Percentiles rank a stretch among this genome's conserved stretches.
phyloP scores from a whole-genome alignment of 1,284 basidiomycete species.

The Neotropicomus parvogracilis region DNA sequence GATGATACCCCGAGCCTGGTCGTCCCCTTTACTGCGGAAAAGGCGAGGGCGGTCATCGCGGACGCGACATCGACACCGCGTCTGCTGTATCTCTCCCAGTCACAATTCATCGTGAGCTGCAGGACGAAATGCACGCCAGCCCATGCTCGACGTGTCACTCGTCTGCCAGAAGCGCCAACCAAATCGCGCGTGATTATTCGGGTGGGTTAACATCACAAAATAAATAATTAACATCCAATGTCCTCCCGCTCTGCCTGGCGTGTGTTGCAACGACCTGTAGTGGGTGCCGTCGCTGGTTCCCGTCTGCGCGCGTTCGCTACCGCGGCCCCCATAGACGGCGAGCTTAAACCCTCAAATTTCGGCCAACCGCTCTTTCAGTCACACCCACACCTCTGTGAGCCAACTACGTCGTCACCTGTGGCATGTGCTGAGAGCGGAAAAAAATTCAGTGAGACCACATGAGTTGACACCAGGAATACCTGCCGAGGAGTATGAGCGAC shows the following conservation, averaged over 20 bases:
- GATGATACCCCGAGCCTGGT: conserved; percentile 62
- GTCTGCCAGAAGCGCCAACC: background rate
- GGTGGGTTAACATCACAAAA: conserved; percentile 1
- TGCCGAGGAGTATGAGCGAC: conserved; percentile 76
- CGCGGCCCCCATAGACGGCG: conserved; percentile 24
- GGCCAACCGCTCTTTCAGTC: conserved; percentile 77
- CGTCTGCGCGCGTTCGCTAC: conserved; percentile 37
- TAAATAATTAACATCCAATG: conserved; percentile 18
- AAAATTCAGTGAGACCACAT: conserved; percentile 42
- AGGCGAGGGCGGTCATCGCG: conserved; percentile 55
- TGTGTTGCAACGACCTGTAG: conserved; percentile 10
- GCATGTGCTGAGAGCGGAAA: conserved; percentile 6
- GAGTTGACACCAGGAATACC: conserved; percentile 89
- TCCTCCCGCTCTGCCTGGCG: conserved; percentile 15
- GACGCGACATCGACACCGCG: conserved; percentile 63
- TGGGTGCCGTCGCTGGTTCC: background rate
- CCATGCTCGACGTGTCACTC: conserved; percentile 17
- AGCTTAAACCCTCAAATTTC: conserved; percentile 59
- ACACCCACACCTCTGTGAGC: conserved; percentile 74
- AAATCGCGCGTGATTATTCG: conserved; percentile 24
- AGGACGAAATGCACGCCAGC: conserved; percentile 7
- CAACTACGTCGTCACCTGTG: conserved; percentile 3
- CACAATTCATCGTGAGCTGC: conserved; percentile 27
- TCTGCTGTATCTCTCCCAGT: conserved; percentile 61
- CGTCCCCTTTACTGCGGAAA: conserved; percentile 61